Evolutionary conservation across 345 rosid genomes (phyloP), one percentile per base, ranked within the genome.

Genomic region (Schrenkiella parvula): DNA sequence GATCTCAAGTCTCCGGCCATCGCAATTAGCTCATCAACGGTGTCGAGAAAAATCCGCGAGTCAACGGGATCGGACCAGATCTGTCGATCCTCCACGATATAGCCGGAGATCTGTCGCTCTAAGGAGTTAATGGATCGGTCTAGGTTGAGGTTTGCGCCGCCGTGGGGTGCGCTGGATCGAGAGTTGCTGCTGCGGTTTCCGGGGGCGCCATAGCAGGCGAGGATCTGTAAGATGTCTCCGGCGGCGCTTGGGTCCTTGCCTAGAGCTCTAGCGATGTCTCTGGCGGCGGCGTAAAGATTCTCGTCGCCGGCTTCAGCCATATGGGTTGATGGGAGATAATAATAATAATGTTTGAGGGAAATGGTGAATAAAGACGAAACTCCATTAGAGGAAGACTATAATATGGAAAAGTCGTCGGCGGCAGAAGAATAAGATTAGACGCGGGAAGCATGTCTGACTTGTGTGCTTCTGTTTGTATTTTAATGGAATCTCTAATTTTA

Each of bases 51-150:
- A 10, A 85, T 82, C 0, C 88, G 41, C 22, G 96, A 82, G 53
- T 87, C 91, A 31, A 88, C 87, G 25, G 91, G 84, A 79, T 88
- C 90, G 42, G 90, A 83, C 98, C 98, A 90, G 82, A 93, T 87
- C 50, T 89, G 90, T 6, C 66, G 77, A 52, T 85, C 88, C 50
- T 85, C 72, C 10, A 79, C 78, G 67, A 92, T 78, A 78, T 85
- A 90, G 8, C 72, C 85, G 3, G 88, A 87, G 87, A 93, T 88
- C 88, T 79, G 93, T 54, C 87, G 84, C 61, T 87, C 83, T 29
- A 93, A 81, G 13, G 83, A 78, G 72, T 73, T 76, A 32, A 92
- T 66, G 7, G 82, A 35, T 28, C 79, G 87, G 42, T 84, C 86
- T 38, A 90, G 87, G 35, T 77, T 65, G 4, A 82, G 78, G 52